Conservation (phyloP, 2,329 filamentous ascomycete genomes). For the Raffaelea ambrosiae region DNA sequence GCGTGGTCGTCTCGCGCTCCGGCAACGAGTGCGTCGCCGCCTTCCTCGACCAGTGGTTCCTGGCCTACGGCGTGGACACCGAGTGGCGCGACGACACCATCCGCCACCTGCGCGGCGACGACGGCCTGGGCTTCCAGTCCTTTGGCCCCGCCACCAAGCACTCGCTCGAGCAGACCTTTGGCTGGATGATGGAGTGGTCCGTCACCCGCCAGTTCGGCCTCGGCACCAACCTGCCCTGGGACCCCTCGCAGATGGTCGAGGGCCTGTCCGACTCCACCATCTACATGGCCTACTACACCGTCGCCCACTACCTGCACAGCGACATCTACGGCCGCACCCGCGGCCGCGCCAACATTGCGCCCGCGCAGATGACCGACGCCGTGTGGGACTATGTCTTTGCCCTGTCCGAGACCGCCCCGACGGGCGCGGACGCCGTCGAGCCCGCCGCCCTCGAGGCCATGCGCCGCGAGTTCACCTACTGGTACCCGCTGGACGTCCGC, state of each 20-base stretch:
- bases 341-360: slow-evolving; percentile 42
- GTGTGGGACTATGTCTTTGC: slow-evolving; percentile 96
- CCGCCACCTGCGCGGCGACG: slow-evolving; percentile 26
- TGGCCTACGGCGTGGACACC: slow-evolving; percentile 72
- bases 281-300: slow-evolving; percentile 77
- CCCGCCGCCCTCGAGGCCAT: slow-evolving; percentile 63
- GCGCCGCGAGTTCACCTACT: slow-evolving; percentile 92
- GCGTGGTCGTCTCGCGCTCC: slow-evolving; percentile 78
- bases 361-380: slow-evolving; percentile 70
- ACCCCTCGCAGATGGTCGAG: slow-evolving; percentile 83
- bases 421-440: slow-evolving; percentile 55
- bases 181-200: slow-evolving; percentile 94
- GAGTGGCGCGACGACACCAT: slow-evolving; percentile 48
- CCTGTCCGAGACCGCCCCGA: slow-evolving; percentile 60
- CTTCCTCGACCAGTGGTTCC: slow-evolving; percentile 93
- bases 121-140: slow-evolving; percentile 57
- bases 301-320: slow-evolving; percentile 60
- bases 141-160: slow-evolving; percentile 71
- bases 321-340: slow-evolving; percentile 69
- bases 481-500: slow-evolving; percentile 85
- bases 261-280: slow-evolving; percentile 81
- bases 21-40: slow-evolving; percentile 64
- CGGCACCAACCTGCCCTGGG: slow-evolving; percentile 92
- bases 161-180: slow-evolving; percentile 74
- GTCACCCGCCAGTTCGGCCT: slow-evolving; percentile 87